Conservation (phyloP, 73 alveolate genomes). For the Blepharisma japonicum region DNA sequence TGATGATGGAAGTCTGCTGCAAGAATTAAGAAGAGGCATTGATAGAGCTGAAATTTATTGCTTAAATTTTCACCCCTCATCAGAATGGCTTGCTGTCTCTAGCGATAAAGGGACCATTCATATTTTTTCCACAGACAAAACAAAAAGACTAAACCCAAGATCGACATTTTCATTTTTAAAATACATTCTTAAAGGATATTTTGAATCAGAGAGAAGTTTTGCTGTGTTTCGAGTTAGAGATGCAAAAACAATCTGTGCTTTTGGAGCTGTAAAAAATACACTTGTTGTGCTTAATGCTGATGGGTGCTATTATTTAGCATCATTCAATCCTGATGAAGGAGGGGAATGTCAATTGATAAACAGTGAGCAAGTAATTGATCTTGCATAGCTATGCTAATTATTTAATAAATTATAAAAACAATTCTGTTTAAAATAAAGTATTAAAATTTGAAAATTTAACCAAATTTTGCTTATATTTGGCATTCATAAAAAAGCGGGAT, state of each 20-base stretch:
- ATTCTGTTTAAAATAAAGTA: no score
- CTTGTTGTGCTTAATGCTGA: conserved; percentile 71
- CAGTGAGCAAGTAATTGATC: no score
- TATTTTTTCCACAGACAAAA: conserved; percentile 53
- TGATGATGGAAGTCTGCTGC: conserved; percentile 55
- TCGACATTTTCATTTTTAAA: conserved; percentile 13
- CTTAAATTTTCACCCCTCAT: conserved; percentile 78
- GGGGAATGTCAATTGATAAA: conserved; percentile 70
- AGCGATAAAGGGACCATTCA: conserved; percentile 97
- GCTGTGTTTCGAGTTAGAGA: conserved; percentile 83
- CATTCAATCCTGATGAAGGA: conserved; percentile 80
- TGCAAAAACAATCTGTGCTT: conserved; percentile 69
- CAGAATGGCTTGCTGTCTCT: conserved; percentile 86
- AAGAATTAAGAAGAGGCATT: conserved; percentile 94
- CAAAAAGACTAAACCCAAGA: conserved; percentile 42
- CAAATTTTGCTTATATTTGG: no score
- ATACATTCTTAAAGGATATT: conserved; percentile 52
- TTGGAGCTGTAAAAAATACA: conserved; percentile 48
- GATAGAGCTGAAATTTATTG: conserved; percentile 91
- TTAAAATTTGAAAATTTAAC: no score
- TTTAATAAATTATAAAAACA: no score
- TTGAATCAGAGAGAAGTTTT: conserved; percentile 95
- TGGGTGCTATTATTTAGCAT: conserved; percentile 86
- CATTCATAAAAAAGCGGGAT: no score
- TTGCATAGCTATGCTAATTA: no score